Evolutionary conservation across 2,329 filamentous ascomycete species (phyloP), one percentile per base, ranked within the genome.

Genomic region (Drechslerella dactyloides): DNA sequence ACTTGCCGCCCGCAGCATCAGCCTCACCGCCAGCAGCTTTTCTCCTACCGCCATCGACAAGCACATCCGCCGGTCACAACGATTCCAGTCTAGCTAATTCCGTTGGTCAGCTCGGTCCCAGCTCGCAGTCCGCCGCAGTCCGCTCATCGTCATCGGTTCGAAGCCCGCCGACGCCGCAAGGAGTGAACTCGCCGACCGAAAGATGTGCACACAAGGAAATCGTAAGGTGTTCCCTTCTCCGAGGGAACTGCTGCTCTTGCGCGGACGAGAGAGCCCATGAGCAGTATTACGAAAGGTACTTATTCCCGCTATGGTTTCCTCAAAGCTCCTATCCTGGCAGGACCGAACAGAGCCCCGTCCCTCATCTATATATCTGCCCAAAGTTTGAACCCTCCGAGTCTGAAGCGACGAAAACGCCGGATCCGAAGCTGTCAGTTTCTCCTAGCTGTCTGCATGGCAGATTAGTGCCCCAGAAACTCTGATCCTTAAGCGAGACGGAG

Each of bases 181-280:
- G 30, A 51, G 50, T 56, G 27, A 56, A 27, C 44, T 17, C 35
- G 44, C 46, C 59, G 59, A 63, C 54, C 66, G 66, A 60, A 59
- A 70, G 63, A 70, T 70, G 66, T 51, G 59, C 58, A 54, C 66
- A 70, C 66, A 70, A 70, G 54, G 66, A 70, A 40, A 40, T 50
- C 50, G 58, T 50, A 50, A 70, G 66, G 66, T 70, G 66, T 70
- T 70, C 66, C 58, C 53, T 59, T 60, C 66, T 63, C 54, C 54
- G 54, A 54, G 54, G 59, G 51, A 53, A 70, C 17, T 70, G 66
- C 48, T 70, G 66, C 46, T 70, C 66, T 30, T 70, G 66, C 55
- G 66, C 59, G 53, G 66, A 70, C 59, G 46, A 30, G 46, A 63
- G 66, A 30, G 46, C 58, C 66, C 66, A 70, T 64, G 66, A 70